Evolutionary conservation across 805 yeast species (phyloP), one percentile per base, ranked within the genome.

Genomic region (Candida railenensis): DNA sequence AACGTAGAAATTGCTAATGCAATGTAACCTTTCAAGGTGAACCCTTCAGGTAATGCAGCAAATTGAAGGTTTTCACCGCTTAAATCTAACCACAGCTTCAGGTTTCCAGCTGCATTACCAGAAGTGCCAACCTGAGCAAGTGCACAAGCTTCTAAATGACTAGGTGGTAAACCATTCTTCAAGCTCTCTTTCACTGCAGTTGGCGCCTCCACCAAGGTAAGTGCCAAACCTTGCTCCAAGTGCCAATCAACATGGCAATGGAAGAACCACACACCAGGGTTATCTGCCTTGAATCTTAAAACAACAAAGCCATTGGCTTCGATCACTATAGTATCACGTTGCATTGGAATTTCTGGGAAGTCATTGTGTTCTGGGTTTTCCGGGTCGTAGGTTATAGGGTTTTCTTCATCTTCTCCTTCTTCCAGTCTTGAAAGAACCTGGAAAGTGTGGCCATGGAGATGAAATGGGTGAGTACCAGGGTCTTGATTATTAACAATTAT

Each of bases 171-270:
- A 14, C 50, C 43, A 19, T 59, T 56, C 19, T 16, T 19, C 4
- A 36, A 9, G 16, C 19, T 16, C 21, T 36, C 21, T 36, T 19
- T 36, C 8, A 47, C 73, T 33, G 2, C 43, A 42, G 22, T 52
- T 22, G 99, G 99, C 46, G 89, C 96, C 71, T 92, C 99, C 45
- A 92, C 71, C 38, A 94, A 71, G 9, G 77, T 74, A 46, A 90
- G 57, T 11, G 96, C 96, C 58, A 92, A 78, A 61, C 99, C 99
- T 74, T 94, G 98, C 60, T 83, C 78, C 76, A 92, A 79, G 73
- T 94, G 99, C 99, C 99, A 92, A 66, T 94, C 98, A 60, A 94
- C 87, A 66, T 92, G 99, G 71, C 99, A 92, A 73, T 92, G 99
- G 95, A 94, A 94, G 67, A 84, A 81, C 99, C 98, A 92, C 38